These are phyloP conservation scores for Heliocybe sulcata DNA, from an alignment of 1,284 basidiomycete species.

Conservation along the genomic window DNA sequence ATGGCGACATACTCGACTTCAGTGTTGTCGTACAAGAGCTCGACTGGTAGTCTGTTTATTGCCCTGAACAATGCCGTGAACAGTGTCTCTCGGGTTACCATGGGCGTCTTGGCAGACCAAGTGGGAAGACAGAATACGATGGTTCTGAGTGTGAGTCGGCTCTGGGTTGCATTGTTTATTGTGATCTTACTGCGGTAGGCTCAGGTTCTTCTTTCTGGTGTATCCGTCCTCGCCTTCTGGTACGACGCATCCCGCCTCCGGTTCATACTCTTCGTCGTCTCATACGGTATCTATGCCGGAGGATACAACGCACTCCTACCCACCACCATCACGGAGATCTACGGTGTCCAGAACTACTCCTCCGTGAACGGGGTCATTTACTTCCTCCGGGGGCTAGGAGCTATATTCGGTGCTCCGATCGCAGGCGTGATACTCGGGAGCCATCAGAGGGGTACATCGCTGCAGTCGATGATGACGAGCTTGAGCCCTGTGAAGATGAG, in stretches of 20 bases:
- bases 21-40: constrained; percentile 29
- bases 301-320: constrained; percentile 36
- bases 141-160: constrained; percentile 26
- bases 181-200: background rate
- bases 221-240: constrained; percentile 37
- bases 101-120: constrained; percentile 35
- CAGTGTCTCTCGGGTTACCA: constrained; percentile 30
- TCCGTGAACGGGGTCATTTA: constrained; percentile 33
- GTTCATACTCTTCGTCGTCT: constrained; percentile 29
- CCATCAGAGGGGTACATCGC: constrained; percentile 17
- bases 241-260: constrained; percentile 26
- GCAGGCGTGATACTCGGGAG: constrained; percentile 34
- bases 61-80: constrained; percentile 37
- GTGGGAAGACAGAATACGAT: constrained; percentile 39
- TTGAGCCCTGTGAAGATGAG: constrained; percentile 17
- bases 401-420: constrained; percentile 31
- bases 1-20: constrained; percentile 33
- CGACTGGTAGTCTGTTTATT: constrained; percentile 30
- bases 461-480: constrained; percentile 4
- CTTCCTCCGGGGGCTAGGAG: constrained; percentile 32
- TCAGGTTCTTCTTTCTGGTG: constrained; percentile 31
- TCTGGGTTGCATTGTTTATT: constrained; percentile 1
- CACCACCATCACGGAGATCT: constrained; percentile 34
- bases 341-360: constrained; percentile 33
- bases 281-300: constrained; percentile 32